Evolutionary conservation across 2,329 filamentous ascomycete genomes (phyloP).

Genomic region (Colletotrichum phormii): DNA sequence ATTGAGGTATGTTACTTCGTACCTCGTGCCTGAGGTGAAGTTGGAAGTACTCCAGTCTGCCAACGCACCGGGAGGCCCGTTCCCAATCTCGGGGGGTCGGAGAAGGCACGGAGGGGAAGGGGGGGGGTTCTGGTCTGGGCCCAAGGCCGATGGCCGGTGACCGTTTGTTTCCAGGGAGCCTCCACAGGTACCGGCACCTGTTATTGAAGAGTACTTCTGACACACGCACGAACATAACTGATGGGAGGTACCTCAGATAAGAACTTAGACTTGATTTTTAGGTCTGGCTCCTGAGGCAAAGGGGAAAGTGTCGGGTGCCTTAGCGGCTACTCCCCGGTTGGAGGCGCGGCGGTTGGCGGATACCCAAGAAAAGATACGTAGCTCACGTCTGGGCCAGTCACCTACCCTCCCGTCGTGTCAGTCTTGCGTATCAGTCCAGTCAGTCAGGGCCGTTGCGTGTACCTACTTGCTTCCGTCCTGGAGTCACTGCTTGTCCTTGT

Average conservation of each 20-base stretch:
- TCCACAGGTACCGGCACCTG: constrained; percentile 4
- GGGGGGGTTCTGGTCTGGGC: constrained; percentile 5
- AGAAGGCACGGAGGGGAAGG: constrained; percentile 9
- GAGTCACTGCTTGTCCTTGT: not conserved
- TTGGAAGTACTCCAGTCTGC: not conserved
- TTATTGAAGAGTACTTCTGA: not conserved
- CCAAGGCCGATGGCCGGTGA: constrained; percentile 4
- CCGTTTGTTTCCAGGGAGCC: not conserved
- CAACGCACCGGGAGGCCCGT: constrained; percentile 9
- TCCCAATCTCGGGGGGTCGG: constrained; percentile 10
- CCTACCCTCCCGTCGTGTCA: not conserved
- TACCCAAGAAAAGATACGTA: constrained; percentile 8
- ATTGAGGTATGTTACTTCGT: too few relatives aligned
- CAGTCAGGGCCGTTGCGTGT: not conserved
- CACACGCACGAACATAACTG: not conserved
- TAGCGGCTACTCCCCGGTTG: constrained; percentile 20
- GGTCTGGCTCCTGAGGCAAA: constrained; percentile 3
- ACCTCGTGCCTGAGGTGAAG: too few relatives aligned
- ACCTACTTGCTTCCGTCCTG: not conserved
- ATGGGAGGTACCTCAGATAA: not conserved
- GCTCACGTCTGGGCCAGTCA: not conserved
- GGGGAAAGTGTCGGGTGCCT: constrained; percentile 10
- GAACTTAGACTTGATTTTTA: not conserved
- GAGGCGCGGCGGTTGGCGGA: constrained; percentile 6
- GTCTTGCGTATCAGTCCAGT: not conserved